Evolutionary conservation across 768 basidiomycete genomes (phyloP), one percentile per base, ranked within the genome.

Genomic region (Boletellus ananiceps): DNA sequence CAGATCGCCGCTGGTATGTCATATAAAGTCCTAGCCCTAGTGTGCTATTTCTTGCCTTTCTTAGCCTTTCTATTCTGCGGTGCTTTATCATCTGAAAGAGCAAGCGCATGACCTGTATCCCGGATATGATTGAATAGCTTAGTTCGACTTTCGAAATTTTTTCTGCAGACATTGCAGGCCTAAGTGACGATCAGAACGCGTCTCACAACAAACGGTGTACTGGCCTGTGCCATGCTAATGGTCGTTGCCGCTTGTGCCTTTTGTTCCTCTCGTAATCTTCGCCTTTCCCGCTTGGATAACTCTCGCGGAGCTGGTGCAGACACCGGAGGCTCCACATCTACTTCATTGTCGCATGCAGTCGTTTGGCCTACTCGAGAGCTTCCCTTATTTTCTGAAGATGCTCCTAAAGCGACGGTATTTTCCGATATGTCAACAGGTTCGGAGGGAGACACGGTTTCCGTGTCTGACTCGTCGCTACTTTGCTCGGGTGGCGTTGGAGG

Each of bases 241-340:
- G 41, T 15, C 25, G 50, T 51, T 18, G 51, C 40, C 14, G 44
- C 48, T 36, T 55, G 49, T 5, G 71, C 75, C 63, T 86, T 91
- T 72, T 84, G 90, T 40, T 80, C 74, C 64, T 95, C 88, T 40
- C 82, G 75, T 15, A 85, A 84, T 42, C 83, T 77, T 40, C 94
- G 73, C 66, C 85, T 91, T 29, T 96, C 91, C 50, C 80, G 82
- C 68, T 96, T 97, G 6, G 90, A 80, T 51, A 78, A 55, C 50
- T 68, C 71, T 18, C 43, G 62, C 34, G 58, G 40, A 33, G 43
- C 47, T 40, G 51, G 33, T 14, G 18, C 41, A 3, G 0, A 27
- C 27, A 50, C 51, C 4, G 39, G 52, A 36, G 35, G 47, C 11
- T 49, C 46, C 13, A 6, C 8, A 34, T 48, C 36, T 7, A 7